A percentile compares a stretch with the other conserved stretches of the same genome.
Evolutionary conservation across 768 basidiomycete species (phyloP).

Genomic region (Neoboletus magnificus): DNA sequence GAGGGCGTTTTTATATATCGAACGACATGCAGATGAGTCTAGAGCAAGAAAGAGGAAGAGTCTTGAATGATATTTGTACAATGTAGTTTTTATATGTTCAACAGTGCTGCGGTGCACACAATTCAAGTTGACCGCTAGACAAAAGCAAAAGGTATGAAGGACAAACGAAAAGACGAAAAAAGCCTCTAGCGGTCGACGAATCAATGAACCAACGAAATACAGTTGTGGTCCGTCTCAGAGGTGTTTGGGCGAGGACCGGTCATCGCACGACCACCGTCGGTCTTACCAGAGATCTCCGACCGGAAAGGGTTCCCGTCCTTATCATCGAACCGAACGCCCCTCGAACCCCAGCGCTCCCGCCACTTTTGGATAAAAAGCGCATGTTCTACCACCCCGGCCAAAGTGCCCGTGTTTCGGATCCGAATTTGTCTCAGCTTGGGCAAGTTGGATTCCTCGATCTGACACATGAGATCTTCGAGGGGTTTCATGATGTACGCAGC

Average conservation of each 20-base stretch:
- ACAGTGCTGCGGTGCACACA: background rate
- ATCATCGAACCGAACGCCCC: slow-evolving; percentile 32
- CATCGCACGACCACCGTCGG: background rate
- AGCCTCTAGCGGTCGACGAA: background rate
- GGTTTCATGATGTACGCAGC: slow-evolving; percentile 40
- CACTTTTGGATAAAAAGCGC: slow-evolving; percentile 27
- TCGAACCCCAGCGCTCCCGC: slow-evolving; percentile 27
- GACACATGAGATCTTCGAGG: slow-evolving; percentile 37
- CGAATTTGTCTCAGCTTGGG: slow-evolving; percentile 37
- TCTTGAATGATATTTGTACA: slow-evolving; percentile 4
- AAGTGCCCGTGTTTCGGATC: slow-evolving; percentile 39
- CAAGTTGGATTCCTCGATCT: slow-evolving; percentile 35
- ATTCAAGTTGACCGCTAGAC: background rate
- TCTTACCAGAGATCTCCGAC: background rate
- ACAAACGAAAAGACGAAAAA: background rate
- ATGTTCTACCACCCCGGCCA: slow-evolving; percentile 32
- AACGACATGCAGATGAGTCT: background rate
- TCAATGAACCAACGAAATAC: background rate
- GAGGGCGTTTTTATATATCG: background rate
- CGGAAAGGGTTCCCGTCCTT: slow-evolving; percentile 27
- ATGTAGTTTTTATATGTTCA: background rate
- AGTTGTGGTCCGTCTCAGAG: background rate
- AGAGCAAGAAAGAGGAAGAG: background rate
- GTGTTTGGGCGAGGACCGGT: background rate
- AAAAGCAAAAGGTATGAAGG: no score